Evolutionary conservation across 2,329 filamentous ascomycete species (phyloP).

Genomic region (Diaporthe velutina): DNA sequence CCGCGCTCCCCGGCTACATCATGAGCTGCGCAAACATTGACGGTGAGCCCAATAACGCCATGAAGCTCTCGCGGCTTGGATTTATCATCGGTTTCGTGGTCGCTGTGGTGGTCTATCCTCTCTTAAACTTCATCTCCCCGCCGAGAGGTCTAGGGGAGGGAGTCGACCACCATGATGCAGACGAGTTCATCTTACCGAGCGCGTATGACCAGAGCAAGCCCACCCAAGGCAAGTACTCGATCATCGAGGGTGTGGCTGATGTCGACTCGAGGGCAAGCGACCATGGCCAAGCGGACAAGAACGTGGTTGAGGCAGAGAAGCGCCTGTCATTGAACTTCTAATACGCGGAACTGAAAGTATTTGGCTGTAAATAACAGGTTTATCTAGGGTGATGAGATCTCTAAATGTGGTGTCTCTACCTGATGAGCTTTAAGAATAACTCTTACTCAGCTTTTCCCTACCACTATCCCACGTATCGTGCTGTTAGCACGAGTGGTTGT

Average conservation of each 20-base stretch:
- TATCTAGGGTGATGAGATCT: neutral
- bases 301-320: neutral
- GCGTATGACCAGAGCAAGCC: slow-evolving; percentile 28
- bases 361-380: neutral
- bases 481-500: neutral
- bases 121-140: slow-evolving; percentile 22
- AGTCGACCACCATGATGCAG: slow-evolving; percentile 28
- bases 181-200: slow-evolving; percentile 28
- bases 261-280: slow-evolving; percentile 15
- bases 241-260: slow-evolving; percentile 18
- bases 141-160: slow-evolving; percentile 31
- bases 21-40: slow-evolving; percentile 33
- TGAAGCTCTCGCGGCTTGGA: slow-evolving; percentile 27
- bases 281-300: neutral
- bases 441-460: neutral
- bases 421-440: neutral
- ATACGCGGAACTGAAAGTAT: neutral
- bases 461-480: neutral
- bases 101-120: slow-evolving; percentile 21
- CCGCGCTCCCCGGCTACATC: slow-evolving; percentile 33
- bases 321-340: neutral
- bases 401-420: neutral
- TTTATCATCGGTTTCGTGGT: slow-evolving; percentile 32
- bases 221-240: slow-evolving; percentile 31
- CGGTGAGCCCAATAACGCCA: slow-evolving; percentile 29